Conservation (phyloP, 257 asterid species). For the Solanum sitiens region DNA sequence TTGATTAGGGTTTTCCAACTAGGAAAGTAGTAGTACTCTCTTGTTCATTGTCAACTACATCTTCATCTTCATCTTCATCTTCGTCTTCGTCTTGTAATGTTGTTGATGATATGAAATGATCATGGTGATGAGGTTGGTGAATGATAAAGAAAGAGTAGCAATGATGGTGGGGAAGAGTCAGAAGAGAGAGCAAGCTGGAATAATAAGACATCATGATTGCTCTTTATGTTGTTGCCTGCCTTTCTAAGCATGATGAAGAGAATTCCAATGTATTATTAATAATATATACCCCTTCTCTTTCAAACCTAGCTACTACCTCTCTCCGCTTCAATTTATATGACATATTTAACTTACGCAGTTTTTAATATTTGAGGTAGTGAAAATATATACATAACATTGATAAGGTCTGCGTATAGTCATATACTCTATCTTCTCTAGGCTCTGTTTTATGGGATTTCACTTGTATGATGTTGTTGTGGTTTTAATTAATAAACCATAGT, state of each 20-base stretch:
- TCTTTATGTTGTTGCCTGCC: slow-evolving; percentile 3
- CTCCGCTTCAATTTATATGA: not conserved
- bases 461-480: not conserved
- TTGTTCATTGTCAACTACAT: not conserved
- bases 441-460: not conserved
- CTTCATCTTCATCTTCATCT: not conserved
- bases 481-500: not conserved
- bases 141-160: not conserved
- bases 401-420: no score
- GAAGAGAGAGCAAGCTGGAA: slow-evolving; percentile 1
- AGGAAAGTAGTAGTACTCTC: not conserved
- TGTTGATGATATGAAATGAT: not conserved
- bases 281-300: not conserved
- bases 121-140: not conserved
- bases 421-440: no score
- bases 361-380: not conserved
- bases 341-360: not conserved
- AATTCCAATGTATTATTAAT: not conserved
- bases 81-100: not conserved
- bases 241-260: not conserved
- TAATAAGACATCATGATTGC: slow-evolving; percentile 4
- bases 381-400: not conserved
- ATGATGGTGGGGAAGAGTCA: not conserved
- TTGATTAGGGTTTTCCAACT: not conserved
- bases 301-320: not conserved